Conservation (phyloP, 495 filamentous ascomycete genomes). For the Gamarada debralockiae region DNA sequence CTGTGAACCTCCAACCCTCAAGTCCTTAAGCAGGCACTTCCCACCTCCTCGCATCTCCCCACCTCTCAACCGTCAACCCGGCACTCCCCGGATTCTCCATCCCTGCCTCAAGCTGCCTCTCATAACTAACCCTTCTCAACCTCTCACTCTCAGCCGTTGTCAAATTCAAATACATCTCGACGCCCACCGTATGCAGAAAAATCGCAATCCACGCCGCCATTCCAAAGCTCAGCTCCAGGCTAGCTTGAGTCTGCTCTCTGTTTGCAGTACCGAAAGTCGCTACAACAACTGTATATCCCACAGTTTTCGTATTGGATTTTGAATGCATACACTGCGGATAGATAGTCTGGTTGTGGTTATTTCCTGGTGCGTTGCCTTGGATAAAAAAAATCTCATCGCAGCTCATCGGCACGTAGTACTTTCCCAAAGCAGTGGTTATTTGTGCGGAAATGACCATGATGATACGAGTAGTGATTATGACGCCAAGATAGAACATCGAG, state of each 20-base stretch:
- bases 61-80: constrained; percentile 40
- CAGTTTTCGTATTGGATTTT: constrained; percentile 19
- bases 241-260: constrained; percentile 30
- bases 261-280: constrained; percentile 25
- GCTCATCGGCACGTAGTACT: constrained; percentile 30
- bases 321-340: constrained; percentile 39
- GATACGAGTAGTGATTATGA: constrained; percentile 44
- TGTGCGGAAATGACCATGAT: constrained; percentile 34
- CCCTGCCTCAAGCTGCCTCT: constrained; percentile 47
- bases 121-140: constrained; percentile 43
- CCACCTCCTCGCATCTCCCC: constrained; percentile 39
- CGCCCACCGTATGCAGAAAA: constrained; percentile 37
- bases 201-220: constrained; percentile 41
- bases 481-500: constrained; percentile 38
- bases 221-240: constrained; percentile 38
- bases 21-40: too few relatives aligned
- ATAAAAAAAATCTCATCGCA: constrained; percentile 38
- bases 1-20: too few relatives aligned
- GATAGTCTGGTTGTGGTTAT: neutral
- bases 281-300: too few relatives aligned
- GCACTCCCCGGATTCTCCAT: constrained; percentile 41
- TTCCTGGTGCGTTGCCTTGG: neutral
- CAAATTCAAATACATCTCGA: constrained; percentile 47
- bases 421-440: constrained; percentile 28
- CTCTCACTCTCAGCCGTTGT: constrained; percentile 47